phyloP scores from a whole-genome alignment of 805 yeast species.

The Candida oleophila region DNA sequence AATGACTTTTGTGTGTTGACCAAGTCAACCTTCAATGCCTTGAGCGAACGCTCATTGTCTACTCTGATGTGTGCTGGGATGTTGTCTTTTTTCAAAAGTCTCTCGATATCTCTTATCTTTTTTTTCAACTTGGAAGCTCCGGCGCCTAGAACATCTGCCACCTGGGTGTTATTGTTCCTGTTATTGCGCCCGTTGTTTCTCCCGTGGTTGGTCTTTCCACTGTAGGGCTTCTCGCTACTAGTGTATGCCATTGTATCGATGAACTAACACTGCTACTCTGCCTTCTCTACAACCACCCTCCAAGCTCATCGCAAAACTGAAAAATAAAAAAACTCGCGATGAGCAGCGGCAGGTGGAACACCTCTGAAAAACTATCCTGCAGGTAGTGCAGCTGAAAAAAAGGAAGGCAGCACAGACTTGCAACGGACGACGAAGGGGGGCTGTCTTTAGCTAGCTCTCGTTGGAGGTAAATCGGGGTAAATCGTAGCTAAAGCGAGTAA shows the following conservation, averaged over 20 bases:
- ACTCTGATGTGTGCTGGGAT: constrained; percentile 63
- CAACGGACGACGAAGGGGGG: background rate
- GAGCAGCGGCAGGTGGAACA: background rate
- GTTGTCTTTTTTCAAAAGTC: constrained; percentile 60
- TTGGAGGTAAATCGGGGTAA: background rate
- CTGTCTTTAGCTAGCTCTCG: background rate
- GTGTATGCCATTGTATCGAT: background rate
- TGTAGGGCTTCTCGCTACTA: background rate
- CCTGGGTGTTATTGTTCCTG: constrained; percentile 13
- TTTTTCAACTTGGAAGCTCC: constrained; percentile 64
- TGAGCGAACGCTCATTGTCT: constrained; percentile 74
- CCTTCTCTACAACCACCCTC: too few relatives aligned
- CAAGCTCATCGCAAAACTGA: background rate
- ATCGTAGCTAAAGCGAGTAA: too few relatives aligned
- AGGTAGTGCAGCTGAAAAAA: background rate
- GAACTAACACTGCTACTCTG: too few relatives aligned
- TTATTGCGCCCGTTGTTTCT: background rate
- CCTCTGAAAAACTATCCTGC: too few relatives aligned
- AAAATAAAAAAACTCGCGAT: background rate
- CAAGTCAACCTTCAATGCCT: constrained; percentile 61
- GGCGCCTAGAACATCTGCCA: constrained; percentile 29
- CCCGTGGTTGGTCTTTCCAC: background rate
- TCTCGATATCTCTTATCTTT: constrained; percentile 81
- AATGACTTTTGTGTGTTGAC: constrained; percentile 43
- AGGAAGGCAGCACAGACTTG: background rate